Evolutionary conservation across 495 filamentous ascomycete species (phyloP), one percentile per base, ranked within the genome.

Genomic region (Astrothelium macrocarpum): DNA sequence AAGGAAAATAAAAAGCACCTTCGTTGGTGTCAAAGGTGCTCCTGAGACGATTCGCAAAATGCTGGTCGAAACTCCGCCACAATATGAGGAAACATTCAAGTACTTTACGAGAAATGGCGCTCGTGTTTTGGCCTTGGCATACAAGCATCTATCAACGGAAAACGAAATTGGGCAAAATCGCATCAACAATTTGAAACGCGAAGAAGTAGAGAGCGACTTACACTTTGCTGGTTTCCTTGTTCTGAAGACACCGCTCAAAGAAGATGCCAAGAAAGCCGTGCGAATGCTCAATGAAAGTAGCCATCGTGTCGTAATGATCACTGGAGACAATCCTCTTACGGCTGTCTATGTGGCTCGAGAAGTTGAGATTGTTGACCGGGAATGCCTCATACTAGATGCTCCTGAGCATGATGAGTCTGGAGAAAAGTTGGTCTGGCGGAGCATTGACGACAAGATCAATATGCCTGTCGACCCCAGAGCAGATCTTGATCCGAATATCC

Each of bases 291-390:
- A 96, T 71, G 95, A 97, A 78, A 96, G 93, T 75, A 96, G 90
- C 76, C 94, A 99, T 78, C 90, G 94, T 67, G 90, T 95, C 62
- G 89, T 97, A 68, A 99, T 99, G 94, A 99, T 99, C 63, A 99
- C 94, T 58, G 94, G 94, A 70, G 94, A 99, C 75, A 99, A 99
- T 71, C 92, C 94, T 25, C 81, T 99, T 45, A 99, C 94, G 26
- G 94, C 94, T 67, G 89, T 94, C 28, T 93, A 99, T 72, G 94
- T 99, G 64, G 94, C 94, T 14, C 86, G 87, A 49, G 85, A 97
- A 72, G 94, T 99, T 42, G 94, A 99, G 70, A 99, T 99, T 71
- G 90, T 99, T 25, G 94, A 99, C 68, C 87, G 94, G 12, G 94
- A 97, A 28, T 90, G 95, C 43, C 80, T 97, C 29, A 96, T 99